Conservation (phyloP, 139 green algal genomes). For the Bryopsis sp. region DNA sequence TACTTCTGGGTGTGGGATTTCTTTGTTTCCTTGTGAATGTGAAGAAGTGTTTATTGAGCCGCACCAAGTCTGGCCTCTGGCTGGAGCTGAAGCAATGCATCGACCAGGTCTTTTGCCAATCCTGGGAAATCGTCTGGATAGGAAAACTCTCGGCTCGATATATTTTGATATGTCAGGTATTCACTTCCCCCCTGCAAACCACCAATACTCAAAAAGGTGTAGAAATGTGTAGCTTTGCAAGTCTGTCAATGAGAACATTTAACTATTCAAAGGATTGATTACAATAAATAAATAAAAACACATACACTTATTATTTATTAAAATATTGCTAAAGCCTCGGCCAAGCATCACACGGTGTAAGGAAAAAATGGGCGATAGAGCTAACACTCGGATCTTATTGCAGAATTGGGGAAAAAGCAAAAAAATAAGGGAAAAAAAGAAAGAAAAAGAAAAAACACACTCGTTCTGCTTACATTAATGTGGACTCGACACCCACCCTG, state of each 20-base stretch:
- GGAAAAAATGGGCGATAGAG: too few species aligned
- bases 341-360: too few species aligned
- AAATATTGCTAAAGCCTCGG: too few species aligned
- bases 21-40: neutral
- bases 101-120: conserved; percentile 47
- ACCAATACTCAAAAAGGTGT: too few species aligned
- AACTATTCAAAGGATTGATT: too few species aligned
- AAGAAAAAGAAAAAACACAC: neutral
- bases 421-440: neutral
- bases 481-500: conserved; percentile 37
- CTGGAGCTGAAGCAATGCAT: conserved; percentile 47
- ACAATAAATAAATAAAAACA: too few species aligned
- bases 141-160: conserved; percentile 28
- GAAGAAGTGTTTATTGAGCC: neutral
- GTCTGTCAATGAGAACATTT: too few species aligned
- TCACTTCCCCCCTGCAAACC: conserved; percentile 35
- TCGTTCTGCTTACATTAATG: too few species aligned
- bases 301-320: too few species aligned
- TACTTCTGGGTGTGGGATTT: too few species aligned
- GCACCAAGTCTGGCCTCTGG: conserved; percentile 50
- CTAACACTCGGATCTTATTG: neutral
- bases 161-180: conserved; percentile 78
- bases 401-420: too few species aligned
- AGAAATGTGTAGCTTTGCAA: too few species aligned
- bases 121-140: conserved; percentile 34